Conservation (phyloP, 2,329 filamentous ascomycete genomes). For the Chrysosporium queenslandicum region DNA sequence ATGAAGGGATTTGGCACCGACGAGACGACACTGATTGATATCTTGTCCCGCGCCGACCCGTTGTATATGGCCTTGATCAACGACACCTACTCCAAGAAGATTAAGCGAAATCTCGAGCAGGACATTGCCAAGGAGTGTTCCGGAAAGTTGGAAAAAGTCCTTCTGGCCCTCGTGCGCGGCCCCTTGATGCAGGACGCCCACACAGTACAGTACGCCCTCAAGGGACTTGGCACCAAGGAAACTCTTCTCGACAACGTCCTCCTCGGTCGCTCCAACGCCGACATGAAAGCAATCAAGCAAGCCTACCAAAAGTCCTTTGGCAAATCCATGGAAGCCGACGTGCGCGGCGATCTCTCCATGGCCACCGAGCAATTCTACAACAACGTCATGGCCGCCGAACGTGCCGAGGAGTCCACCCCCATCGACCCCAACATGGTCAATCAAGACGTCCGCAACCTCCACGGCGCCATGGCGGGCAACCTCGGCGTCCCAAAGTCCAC, state of each 20-base stretch:
- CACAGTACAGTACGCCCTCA: slow-evolving; percentile 60
- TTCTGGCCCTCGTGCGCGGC: slow-evolving; percentile 62
- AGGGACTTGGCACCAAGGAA: slow-evolving; percentile 79
- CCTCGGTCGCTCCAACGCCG: slow-evolving; percentile 72
- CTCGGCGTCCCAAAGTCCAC: slow-evolving; percentile 60
- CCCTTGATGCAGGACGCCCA: slow-evolving; percentile 68
- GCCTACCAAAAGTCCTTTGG: slow-evolving; percentile 61
- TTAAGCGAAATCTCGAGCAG: slow-evolving; percentile 54
- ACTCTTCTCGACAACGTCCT: slow-evolving; percentile 75
- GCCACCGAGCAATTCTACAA: slow-evolving; percentile 81
- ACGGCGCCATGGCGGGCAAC: slow-evolving; percentile 52
- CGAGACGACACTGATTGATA: slow-evolving; percentile 58
- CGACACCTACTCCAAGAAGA: slow-evolving; percentile 52
- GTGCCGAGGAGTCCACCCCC: slow-evolving; percentile 67
- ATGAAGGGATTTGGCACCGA: slow-evolving; percentile 85
- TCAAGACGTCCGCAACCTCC: slow-evolving; percentile 63
- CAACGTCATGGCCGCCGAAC: slow-evolving; percentile 63
- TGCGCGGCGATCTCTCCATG: slow-evolving; percentile 69
- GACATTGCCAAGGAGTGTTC: slow-evolving; percentile 65
- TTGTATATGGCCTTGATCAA: slow-evolving; percentile 58
- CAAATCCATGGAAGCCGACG: slow-evolving; percentile 57
- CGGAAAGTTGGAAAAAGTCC: slow-evolving; percentile 58
- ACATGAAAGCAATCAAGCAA: slow-evolving; percentile 74
- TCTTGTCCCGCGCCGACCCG: slow-evolving; percentile 60
- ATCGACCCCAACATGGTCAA: slow-evolving; percentile 65